phyloP scores from a whole-genome alignment of 2,329 filamentous ascomycete species.

The Cercospora zeae-maydis region DNA sequence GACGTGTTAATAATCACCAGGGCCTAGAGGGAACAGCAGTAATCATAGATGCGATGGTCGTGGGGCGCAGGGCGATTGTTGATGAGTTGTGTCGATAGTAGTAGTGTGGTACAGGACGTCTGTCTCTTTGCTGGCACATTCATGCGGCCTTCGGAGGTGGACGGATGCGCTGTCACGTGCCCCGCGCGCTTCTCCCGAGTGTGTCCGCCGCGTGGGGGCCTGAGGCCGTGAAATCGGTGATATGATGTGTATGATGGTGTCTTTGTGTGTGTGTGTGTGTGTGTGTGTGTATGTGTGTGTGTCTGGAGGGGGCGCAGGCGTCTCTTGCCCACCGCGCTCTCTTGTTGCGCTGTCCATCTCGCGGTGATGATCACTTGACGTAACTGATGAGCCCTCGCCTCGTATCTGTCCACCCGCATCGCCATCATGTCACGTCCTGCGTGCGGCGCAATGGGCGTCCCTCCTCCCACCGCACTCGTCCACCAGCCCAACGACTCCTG shows the following conservation, averaged over 20 bases:
- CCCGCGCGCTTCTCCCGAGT: not conserved
- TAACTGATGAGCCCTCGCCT: not conserved
- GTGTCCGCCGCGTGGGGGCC: not conserved
- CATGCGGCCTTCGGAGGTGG: not conserved
- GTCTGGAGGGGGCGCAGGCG: no score
- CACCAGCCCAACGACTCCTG: not conserved
- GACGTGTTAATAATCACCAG: not conserved
- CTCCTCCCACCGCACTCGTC: not conserved
- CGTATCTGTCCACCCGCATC: not conserved
- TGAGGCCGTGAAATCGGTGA: not conserved
- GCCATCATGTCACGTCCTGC: not conserved
- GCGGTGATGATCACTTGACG: not conserved
- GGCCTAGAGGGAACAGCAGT: not conserved
- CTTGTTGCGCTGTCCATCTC: not conserved
- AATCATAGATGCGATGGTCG: not conserved
- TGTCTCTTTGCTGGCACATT: not conserved
- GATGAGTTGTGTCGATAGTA: not conserved
- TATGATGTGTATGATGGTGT: not conserved
- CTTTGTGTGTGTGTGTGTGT: no score
- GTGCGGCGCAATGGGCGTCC: not conserved
- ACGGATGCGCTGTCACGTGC: not conserved
- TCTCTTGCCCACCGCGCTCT: not conserved
- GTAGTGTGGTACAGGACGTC: not conserved
- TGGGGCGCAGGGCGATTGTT: not conserved
- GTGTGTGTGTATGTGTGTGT: no score